Percentiles rank a stretch among this genome's conserved stretches.
These are phyloP conservation scores for Caryopteris hybrid DNA, from an alignment of 305 asterid genomes.

Conservation along the genomic window DNA sequence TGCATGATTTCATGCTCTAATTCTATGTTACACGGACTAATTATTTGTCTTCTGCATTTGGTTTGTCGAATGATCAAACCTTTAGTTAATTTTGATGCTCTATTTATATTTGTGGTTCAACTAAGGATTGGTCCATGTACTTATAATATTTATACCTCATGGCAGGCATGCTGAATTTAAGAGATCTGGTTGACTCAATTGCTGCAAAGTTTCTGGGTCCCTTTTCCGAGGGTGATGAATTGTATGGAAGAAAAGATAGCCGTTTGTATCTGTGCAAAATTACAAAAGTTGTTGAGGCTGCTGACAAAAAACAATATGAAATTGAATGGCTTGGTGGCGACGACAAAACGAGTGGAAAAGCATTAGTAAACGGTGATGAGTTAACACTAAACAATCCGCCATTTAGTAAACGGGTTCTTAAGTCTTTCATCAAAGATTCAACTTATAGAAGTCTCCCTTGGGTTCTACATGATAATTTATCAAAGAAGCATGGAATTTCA, in stretches of 20 bases:
- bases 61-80: constrained; percentile 8
- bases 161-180: constrained; percentile 81
- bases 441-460: constrained; percentile 80
- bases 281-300: constrained; percentile 52
- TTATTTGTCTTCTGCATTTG: not conserved
- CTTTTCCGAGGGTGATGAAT: constrained; percentile 59
- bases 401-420: constrained; percentile 69
- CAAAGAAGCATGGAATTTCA: constrained; percentile 73
- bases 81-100: constrained; percentile 7
- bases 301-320: constrained; percentile 50
- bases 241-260: constrained; percentile 69
- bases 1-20: constrained; percentile 1
- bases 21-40: not conserved
- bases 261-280: constrained; percentile 62
- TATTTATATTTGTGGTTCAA: not conserved
- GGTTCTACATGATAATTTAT: constrained; percentile 83
- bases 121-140: not conserved
- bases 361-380: constrained; percentile 51
- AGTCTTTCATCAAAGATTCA: constrained; percentile 84
- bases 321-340: constrained; percentile 73
- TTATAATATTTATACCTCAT: not conserved
- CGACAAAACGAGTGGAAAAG: constrained; percentile 45
- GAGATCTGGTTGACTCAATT: constrained; percentile 68
- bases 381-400: constrained; percentile 59
- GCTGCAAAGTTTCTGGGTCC: constrained; percentile 74